Conservation (phyloP, 164 flowering plant species). For the Annona cherimola region DNA sequence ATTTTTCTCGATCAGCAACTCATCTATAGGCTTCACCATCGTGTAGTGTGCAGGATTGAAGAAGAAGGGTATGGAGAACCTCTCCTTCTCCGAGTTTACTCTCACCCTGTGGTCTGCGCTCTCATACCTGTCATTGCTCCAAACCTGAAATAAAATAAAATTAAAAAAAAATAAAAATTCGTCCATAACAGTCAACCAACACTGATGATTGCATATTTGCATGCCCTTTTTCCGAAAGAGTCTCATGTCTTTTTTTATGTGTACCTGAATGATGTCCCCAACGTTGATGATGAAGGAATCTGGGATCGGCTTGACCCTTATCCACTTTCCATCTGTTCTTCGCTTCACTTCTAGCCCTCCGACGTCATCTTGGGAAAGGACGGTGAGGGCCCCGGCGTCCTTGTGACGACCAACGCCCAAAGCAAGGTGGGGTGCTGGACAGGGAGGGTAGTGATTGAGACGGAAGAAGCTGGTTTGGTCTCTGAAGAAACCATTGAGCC, state of each 20-base stretch:
- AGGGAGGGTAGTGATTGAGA: slow-evolving; percentile 41
- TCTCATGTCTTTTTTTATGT: background rate
- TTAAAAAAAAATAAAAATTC: background rate
- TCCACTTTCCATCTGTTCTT: slow-evolving; percentile 46
- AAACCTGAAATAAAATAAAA: slow-evolving; percentile 3
- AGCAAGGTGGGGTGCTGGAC: slow-evolving; percentile 33
- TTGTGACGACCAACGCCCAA: slow-evolving; percentile 39
- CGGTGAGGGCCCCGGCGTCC: slow-evolving; percentile 33
- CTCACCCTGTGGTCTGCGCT: slow-evolving; percentile 11
- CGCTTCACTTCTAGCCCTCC: slow-evolving; percentile 44
- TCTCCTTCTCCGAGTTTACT: slow-evolving; percentile 11
- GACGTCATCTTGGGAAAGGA: slow-evolving; percentile 31
- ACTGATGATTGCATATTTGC: too few species aligned
- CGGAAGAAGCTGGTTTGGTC: slow-evolving; percentile 30
- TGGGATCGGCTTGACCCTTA: slow-evolving; percentile 38
- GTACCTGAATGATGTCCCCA: slow-evolving; percentile 56
- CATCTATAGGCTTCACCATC: slow-evolving; percentile 10
- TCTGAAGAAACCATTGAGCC: slow-evolving; percentile 27
- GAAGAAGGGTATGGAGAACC: slow-evolving; percentile 9
- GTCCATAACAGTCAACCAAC: too few species aligned
- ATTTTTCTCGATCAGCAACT: slow-evolving; percentile 2
- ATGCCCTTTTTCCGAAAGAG: too few species aligned
- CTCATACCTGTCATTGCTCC: slow-evolving; percentile 12
- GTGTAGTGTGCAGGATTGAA: background rate
- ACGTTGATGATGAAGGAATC: slow-evolving; percentile 47